Percentiles rank a stretch among this genome's conserved stretches.
These are phyloP conservation scores for Borovskyia barvae DNA, from an alignment of 208 protist genomes.

Conservation along the genomic window DNA sequence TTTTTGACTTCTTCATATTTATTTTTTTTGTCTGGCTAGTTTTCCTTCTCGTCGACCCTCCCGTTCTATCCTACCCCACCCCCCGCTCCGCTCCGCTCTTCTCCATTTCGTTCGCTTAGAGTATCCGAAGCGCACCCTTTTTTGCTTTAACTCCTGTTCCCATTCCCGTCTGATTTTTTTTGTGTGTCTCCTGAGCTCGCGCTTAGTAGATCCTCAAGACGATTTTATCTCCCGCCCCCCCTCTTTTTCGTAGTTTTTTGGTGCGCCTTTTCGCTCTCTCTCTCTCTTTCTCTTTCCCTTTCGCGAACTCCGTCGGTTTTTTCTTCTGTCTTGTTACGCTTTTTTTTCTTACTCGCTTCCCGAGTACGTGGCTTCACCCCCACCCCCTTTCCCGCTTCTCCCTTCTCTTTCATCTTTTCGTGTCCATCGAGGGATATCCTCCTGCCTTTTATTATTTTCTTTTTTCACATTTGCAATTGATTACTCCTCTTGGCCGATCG, in stretches of 20 bases:
- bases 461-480: conserved; percentile 11
- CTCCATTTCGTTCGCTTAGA: no score
- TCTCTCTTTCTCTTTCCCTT: background rate
- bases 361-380: background rate
- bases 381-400: background rate
- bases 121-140: no score
- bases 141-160: background rate
- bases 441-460: conserved; percentile 8
- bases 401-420: background rate
- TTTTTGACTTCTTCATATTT: background rate
- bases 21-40: background rate
- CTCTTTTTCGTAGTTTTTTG: background rate
- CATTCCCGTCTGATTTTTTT: background rate
- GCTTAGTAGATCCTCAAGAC: no score
- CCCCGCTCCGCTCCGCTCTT: background rate
- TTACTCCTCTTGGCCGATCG: background rate
- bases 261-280: background rate
- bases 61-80: background rate
- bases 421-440: background rate
- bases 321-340: conserved; percentile 1
- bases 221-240: background rate
- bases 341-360: background rate
- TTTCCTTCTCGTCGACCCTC: background rate
- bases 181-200: background rate
- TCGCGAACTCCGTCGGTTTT: background rate